Evolutionary conservation across 176 grass and related monocot genomes (phyloP).

Genomic region (Sorghum bicolor): Sorghum_bicolor_NCBIv3 NC_012870.2:20775001-20775500

Average conservation of each 20-base stretch:
- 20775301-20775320: conserved; percentile 48
- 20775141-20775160: neutral
- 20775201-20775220: neutral
- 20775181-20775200: neutral
- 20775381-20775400: conserved; percentile 66
- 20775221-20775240: conserved; percentile 63
- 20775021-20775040: neutral
- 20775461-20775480: conserved; percentile 66
- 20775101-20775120: neutral
- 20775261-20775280: conserved; percentile 47
- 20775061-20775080: neutral
- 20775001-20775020: neutral
- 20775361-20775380: conserved; percentile 78
- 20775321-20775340: conserved; percentile 71
- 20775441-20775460: conserved; percentile 73
- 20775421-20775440: conserved; percentile 51
- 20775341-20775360: conserved; percentile 97
- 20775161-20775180: neutral
- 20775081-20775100: neutral
- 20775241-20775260: conserved; percentile 90
- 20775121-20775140: neutral
- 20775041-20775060: neutral
- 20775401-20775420: conserved; percentile 62
- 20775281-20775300: conserved; percentile 42
- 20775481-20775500: conserved; percentile 98